These are phyloP conservation scores for Carex scoparia DNA, from an alignment of 176 grass and related monocot species.

Conservation along the genomic window DNA sequence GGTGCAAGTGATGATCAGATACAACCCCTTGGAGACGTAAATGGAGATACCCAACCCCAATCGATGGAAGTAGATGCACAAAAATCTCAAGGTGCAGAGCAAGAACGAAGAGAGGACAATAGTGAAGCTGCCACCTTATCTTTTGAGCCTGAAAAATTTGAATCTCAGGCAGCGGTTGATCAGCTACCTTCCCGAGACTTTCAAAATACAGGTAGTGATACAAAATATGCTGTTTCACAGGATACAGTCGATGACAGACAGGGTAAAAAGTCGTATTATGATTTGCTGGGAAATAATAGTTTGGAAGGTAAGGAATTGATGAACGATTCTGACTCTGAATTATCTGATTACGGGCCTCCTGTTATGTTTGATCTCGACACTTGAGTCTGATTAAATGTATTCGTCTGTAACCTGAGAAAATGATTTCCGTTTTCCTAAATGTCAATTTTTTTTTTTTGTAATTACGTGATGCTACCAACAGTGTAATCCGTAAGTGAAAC, in stretches of 20 bases:
- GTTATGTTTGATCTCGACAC: conserved; percentile 59
- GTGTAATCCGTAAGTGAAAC: neutral
- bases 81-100: conserved; percentile 23
- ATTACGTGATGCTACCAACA: neutral
- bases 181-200: conserved; percentile 9
- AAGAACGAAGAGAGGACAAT: conserved; percentile 20
- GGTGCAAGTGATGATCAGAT: conserved; percentile 36
- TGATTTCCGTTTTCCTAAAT: neutral
- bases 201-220: neutral
- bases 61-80: conserved; percentile 20
- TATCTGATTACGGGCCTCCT: conserved; percentile 46
- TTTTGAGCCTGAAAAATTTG: neutral
- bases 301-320: conserved; percentile 22
- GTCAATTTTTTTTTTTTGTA: neutral
- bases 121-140: neutral
- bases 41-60: conserved; percentile 7
- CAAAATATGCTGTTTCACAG: neutral
- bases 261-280: neutral
- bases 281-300: neutral
- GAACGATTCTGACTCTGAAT: conserved; percentile 53
- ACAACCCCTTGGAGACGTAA: conserved; percentile 7
- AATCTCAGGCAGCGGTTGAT: neutral
- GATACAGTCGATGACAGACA: neutral
- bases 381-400: conserved; percentile 31
- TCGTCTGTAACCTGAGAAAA: neutral